Evolutionary conservation across 306 rosid genomes (phyloP), one percentile per base, ranked within the genome.

Genomic region (Medicago arabica): DNA sequence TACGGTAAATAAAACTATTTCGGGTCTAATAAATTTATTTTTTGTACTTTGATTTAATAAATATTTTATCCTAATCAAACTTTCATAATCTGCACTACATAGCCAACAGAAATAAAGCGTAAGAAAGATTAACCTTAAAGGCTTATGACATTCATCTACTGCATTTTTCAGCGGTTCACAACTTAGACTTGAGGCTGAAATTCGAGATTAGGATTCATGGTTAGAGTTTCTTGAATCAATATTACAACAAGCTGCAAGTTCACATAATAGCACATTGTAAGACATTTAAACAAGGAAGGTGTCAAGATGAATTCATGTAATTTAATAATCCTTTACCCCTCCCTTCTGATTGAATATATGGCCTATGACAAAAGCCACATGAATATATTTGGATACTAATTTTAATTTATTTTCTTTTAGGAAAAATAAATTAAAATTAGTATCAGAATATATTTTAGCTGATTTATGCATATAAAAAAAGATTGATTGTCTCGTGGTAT

Each of bases 341-440:
- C 95, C 95, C 68, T 89, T 87, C 78, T 72, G 86, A 67, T 92
- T 95, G 83, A 95, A 95, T 96, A 95, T 92, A 65, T 82, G 86
- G 36, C 96, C 98, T 3, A 75, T 50, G 75, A 90, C 96, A n/a
- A 77, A 78, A 82, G 68, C 90, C 89, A 2, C 98, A 93, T 3
- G 95, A n/a, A n/a, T n/a, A n/a, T n/a, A n/a, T n/a, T n/a, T n/a
- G n/a, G n/a, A n/a, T n/a, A n/a, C n/a, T n/a, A n/a, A n/a, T n/a
- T n/a, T n/a, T n/a, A n/a, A n/a, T n/a, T n/a, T n/a, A n/a, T n/a
- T n/a, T n/a, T n/a, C n/a, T n/a, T n/a, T n/a, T n/a, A n/a, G n/a
- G n/a, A n/a, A n/a, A n/a, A n/a, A n/a, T n/a, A n/a, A n/a, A n/a
- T n/a, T n/a, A n/a, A n/a, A n/a, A n/a, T n/a, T n/a, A n/a, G n/a